Percentiles rank a stretch among this genome's conserved stretches.
These are phyloP conservation scores for Aspergillus sp. DNA, from an alignment of 2,329 filamentous ascomycete genomes.

Conservation along the genomic window DNA sequence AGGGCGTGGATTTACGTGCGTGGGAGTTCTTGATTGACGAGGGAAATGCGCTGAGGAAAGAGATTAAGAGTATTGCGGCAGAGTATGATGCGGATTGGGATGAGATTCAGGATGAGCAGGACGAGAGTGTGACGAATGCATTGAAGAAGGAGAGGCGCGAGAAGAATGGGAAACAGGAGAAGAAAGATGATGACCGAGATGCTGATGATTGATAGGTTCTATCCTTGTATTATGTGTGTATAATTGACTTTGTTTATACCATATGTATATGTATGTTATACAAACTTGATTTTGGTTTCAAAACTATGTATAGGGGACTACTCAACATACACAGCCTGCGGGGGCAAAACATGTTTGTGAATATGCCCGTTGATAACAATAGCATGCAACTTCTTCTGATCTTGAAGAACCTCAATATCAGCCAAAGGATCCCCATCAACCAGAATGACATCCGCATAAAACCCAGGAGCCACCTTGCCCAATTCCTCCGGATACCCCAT, in stretches of 20 bases:
- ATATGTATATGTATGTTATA: background rate
- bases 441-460: slow-evolving; percentile 39
- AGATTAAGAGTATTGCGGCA: slow-evolving; percentile 71
- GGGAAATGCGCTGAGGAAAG: slow-evolving; percentile 66
- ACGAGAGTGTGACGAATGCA: slow-evolving; percentile 51
- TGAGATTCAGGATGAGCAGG: slow-evolving; percentile 64
- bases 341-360: slow-evolving; percentile 24
- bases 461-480: slow-evolving; percentile 36
- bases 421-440: slow-evolving; percentile 40
- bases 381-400: slow-evolving; percentile 35
- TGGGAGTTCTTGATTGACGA: slow-evolving; percentile 79
- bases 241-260: background rate
- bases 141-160: slow-evolving; percentile 44
- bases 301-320: too few relatives aligned
- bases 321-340: too few relatives aligned
- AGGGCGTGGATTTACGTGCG: slow-evolving; percentile 65
- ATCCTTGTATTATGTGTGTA: background rate
- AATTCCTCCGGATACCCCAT: slow-evolving; percentile 26
- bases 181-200: slow-evolving; percentile 22
- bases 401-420: slow-evolving; percentile 34
- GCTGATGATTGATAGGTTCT: slow-evolving; percentile 14
- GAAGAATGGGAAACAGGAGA: slow-evolving; percentile 27
- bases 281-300: too few relatives aligned
- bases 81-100: slow-evolving; percentile 93
- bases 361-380: slow-evolving; percentile 42